Base-by-base conservation (phyloP, 2,329 filamentous ascomycete genomes). In the Xylariaceae sp. region DNA sequence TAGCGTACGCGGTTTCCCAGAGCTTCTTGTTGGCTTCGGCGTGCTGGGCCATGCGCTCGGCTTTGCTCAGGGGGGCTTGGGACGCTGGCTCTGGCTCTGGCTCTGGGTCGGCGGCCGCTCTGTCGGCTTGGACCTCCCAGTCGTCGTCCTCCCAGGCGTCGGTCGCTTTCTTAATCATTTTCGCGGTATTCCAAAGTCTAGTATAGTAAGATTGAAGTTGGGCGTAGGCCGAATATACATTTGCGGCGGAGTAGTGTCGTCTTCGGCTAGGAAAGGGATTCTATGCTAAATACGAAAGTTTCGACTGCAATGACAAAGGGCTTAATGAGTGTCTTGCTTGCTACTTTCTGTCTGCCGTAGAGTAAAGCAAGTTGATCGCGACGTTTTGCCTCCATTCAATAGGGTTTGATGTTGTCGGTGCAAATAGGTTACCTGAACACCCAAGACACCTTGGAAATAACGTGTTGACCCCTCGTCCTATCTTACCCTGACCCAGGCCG, bases 141-240 rank as follows among this genome's bases (percentile, higher is more conserved):
- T 95, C 87, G 55, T 95, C 83, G 50, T 71, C 76, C 26, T 91
- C 89, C 91, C 91, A 96, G 16, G 89, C 90, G 62, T 89, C 80
- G 36, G 53, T 42, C 15, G 42, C 37, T 37, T 38, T 48, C 16
- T 42, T 44, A 3, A 42, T 42, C 48, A 46, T 52, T 6, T 26
- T 26, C 11, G 22, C 22, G 6, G 22, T 11, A 11, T 26, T 11
- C 33, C 11, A 34, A 32, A 22, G 11, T 35, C 4, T 34, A 26
- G 18, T 9, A 17, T 34, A 16, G 19, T 32, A n/a, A 41, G 17
- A 12, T 13, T 30, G 19, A 34, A 24, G 28, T 19, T 12, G 11
- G 15, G 15, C n/a, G 16, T 33, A 9, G 9, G 13, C 38, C 16
- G 24, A 9, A 15, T 19, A 18, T 16, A 11, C 7, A 18, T 39